phyloP scores from a whole-genome alignment of 805 yeast genomes.

The Babjeviella inositovora region DNA sequence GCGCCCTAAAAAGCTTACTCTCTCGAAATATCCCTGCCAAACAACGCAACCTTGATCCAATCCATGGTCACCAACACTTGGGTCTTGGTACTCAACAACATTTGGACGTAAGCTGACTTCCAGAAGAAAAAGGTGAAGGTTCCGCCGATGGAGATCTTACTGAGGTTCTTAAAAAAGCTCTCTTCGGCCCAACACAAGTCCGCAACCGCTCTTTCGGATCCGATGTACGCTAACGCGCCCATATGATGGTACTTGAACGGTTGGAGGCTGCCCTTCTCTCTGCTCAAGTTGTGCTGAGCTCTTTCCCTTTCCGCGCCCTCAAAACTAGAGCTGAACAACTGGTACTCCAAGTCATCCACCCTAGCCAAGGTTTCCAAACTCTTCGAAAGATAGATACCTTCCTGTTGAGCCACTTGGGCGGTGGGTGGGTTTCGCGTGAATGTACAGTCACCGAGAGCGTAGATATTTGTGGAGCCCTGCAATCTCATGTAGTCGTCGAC shows the following conservation, averaged over 20 bases:
- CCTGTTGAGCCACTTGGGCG: conserved; percentile 43
- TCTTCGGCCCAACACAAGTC: conserved; percentile 41
- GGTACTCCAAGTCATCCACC: conserved; percentile 21
- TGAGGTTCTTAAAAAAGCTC: too few species aligned
- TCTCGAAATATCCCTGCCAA: conserved; percentile 39
- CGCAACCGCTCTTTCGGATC: conserved; percentile 40
- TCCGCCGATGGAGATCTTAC: conserved; percentile 34
- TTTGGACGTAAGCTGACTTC: conserved; percentile 37
- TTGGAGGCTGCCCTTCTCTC: conserved; percentile 16
- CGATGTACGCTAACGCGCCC: conserved; percentile 40
- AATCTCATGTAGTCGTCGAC: conserved; percentile 30
- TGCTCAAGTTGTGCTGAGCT: conserved; percentile 18
- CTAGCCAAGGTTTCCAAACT: conserved; percentile 25
- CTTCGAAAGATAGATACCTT: conserved; percentile 28
- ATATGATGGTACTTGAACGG: conserved; percentile 29
- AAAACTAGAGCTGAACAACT: conserved; percentile 16
- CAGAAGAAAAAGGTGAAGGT: conserved; percentile 35
- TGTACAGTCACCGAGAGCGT: conserved; percentile 39
- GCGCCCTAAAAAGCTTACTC: too few species aligned
- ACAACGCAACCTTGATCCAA: conserved; percentile 32
- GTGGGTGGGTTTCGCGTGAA: conserved; percentile 40
- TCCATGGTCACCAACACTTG: conserved; percentile 33
- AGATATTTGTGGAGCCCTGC: conserved; percentile 29
- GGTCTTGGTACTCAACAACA: conserved; percentile 37
- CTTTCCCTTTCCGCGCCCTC: conserved; percentile 20